Evolutionary conservation across 2,329 filamentous ascomycete genomes (phyloP).

Genomic region (Microthyrium microscopicum): DNA sequence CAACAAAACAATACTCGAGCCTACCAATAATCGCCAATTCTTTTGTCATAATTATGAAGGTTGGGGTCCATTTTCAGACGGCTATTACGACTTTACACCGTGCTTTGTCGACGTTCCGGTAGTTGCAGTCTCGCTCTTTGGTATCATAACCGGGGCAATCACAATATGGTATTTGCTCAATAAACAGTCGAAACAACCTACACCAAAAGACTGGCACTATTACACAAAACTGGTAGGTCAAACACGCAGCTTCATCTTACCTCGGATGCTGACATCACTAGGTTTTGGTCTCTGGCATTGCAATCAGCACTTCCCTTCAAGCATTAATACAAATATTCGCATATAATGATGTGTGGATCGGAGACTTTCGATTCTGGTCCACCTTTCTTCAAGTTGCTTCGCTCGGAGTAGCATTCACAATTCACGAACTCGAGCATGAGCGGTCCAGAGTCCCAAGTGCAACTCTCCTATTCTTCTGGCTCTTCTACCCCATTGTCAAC

Average conservation of each 20-base stretch:
- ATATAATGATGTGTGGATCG: not conserved
- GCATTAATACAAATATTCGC: conserved; percentile 2
- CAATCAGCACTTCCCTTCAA: conserved; percentile 1
- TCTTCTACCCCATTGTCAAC: conserved; percentile 3
- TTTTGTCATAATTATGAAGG: conserved; percentile 7
- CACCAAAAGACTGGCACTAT: conserved; percentile 6
- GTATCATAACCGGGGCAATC: not conserved
- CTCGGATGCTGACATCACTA: not conserved
- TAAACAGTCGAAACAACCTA: conserved; percentile 3
- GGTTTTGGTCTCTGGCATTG: conserved; percentile 2
- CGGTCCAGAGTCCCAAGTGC: conserved; percentile 3
- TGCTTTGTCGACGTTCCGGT: conserved; percentile 6
- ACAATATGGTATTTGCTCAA: conserved; percentile 4
- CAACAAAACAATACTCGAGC: too few species aligned
- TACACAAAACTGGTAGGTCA: conserved; percentile 6
- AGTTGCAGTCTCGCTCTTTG: conserved; percentile 1
- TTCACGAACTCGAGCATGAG: conserved; percentile 7
- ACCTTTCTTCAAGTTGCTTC: conserved; percentile 4
- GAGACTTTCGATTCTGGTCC: conserved; percentile 6
- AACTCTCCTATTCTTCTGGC: conserved; percentile 4
- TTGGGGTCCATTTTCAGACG: conserved; percentile 3
- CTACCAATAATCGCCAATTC: conserved; percentile 1
- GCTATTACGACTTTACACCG: conserved; percentile 5
- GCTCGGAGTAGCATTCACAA: not conserved
- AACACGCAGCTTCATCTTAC: not conserved